Conservation (phyloP, 306 rosid species). For the Lablab purpureus region DNA sequence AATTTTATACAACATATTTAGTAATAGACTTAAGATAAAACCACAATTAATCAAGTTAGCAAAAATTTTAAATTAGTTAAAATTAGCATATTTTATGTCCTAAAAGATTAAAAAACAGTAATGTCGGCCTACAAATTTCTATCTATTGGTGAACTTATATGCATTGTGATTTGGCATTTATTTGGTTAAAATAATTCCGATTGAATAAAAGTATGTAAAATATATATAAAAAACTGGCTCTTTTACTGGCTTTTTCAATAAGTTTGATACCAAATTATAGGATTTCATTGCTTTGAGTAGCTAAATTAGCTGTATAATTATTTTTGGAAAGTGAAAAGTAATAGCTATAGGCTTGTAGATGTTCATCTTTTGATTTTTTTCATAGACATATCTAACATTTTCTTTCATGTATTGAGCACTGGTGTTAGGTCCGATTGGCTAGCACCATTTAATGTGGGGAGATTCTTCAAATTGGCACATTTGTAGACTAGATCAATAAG, state of each 20-base stretch:
- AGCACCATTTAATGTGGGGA: conserved; percentile 5
- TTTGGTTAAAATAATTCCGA: neutral
- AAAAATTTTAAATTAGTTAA: neutral
- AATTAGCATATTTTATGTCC: neutral
- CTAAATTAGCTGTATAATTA: neutral
- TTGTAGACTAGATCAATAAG: neutral
- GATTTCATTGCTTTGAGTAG: conserved; percentile 5
- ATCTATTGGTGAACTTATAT: neutral
- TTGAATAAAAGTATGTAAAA: neutral
- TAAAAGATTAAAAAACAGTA: neutral
- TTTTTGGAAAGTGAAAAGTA: conserved; percentile 1
- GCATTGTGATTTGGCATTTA: neutral
- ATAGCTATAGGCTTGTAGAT: conserved; percentile 11
- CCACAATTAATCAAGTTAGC: neutral
- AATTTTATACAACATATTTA: neutral
- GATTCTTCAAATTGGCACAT: neutral
- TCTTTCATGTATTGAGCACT: neutral
- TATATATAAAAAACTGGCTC: neutral
- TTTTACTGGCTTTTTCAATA: neutral
- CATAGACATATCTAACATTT: neutral
- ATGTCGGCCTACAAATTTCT: neutral
- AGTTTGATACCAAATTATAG: neutral
- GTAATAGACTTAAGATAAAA: neutral
- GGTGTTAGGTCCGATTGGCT: neutral
- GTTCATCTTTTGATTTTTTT: conserved; percentile 10